These are phyloP conservation scores for Paracoccidioides brasiliensis DNA, from an alignment of 2,329 filamentous ascomycete species.

Conservation along the genomic window DNA sequence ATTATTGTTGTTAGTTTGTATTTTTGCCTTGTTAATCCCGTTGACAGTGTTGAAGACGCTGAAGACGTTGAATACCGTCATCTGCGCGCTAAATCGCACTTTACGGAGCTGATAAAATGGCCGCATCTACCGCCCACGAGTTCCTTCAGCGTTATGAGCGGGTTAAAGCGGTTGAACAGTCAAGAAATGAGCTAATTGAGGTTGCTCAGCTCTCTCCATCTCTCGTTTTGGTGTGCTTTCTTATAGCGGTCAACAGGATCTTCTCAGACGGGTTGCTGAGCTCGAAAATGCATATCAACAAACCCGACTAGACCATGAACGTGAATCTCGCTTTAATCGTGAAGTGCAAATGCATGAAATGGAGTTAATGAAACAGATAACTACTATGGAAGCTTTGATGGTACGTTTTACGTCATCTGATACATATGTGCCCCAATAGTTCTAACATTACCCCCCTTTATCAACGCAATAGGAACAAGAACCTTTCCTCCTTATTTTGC, in stretches of 20 bases:
- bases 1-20: background rate
- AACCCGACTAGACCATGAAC: conserved; percentile 34
- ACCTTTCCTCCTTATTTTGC: conserved; percentile 41
- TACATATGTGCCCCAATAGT: background rate
- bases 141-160: conserved; percentile 33
- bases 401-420: conserved; percentile 17
- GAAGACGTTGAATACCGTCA: background rate
- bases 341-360: conserved; percentile 36
- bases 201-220: conserved; percentile 16
- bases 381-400: conserved; percentile 33
- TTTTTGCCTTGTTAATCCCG: background rate
- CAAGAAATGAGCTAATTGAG: conserved; percentile 37
- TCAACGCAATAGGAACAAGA: conserved; percentile 33
- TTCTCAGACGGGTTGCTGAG: conserved; percentile 31
- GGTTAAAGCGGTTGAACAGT: conserved; percentile 31
- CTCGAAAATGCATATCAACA: conserved; percentile 33
- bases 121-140: conserved; percentile 21
- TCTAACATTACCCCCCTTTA: conserved; percentile 5
- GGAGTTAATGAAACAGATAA: conserved; percentile 35
- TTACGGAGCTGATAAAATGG: conserved; percentile 6
- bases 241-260: conserved; percentile 24
- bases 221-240: background rate
- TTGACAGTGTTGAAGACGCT: background rate
- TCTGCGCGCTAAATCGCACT: background rate
- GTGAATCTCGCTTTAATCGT: conserved; percentile 36